Conservation (phyloP, 179 eudicot species). For the Spinacia oleracea region DNA sequence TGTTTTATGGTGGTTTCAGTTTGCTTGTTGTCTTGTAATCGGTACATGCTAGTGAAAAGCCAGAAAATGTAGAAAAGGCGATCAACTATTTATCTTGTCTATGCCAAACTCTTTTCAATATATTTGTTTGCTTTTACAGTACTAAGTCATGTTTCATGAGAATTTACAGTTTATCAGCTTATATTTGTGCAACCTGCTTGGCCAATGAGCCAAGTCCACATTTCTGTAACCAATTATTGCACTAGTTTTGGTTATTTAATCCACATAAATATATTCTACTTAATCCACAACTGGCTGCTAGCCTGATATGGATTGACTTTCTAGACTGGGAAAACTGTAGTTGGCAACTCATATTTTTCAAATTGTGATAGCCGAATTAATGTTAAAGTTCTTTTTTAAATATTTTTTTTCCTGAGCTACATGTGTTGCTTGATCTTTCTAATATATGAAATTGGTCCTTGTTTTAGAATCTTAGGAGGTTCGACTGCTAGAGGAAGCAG, state of each 20-base stretch:
- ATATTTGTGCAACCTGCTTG: not conserved
- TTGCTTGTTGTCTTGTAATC: not conserved
- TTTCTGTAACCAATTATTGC: not conserved
- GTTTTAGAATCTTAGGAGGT: not conserved
- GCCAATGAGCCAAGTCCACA: not conserved
- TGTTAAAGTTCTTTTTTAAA: not conserved
- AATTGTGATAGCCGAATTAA: not conserved
- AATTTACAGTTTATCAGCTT: not conserved
- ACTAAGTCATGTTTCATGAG: not conserved
- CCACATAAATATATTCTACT: not conserved
- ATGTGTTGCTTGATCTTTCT: not conserved
- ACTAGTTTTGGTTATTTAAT: not conserved
- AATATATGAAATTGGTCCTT: not conserved
- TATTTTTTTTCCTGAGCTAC: not conserved
- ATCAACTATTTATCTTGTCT: not conserved
- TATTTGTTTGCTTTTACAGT: not conserved
- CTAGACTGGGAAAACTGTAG: not conserved
- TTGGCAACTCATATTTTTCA: not conserved
- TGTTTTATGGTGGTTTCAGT: not conserved
- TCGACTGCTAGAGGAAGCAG: not conserved
- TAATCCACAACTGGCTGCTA: not conserved
- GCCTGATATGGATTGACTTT: not conserved
- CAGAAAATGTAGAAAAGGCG: not conserved
- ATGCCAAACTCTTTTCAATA: not conserved
- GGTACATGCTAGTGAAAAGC: not conserved